Evolutionary conservation across 148 eudicot species (phyloP), one percentile per base, ranked within the genome.

Genomic region (Amaranthus cruentus): DNA sequence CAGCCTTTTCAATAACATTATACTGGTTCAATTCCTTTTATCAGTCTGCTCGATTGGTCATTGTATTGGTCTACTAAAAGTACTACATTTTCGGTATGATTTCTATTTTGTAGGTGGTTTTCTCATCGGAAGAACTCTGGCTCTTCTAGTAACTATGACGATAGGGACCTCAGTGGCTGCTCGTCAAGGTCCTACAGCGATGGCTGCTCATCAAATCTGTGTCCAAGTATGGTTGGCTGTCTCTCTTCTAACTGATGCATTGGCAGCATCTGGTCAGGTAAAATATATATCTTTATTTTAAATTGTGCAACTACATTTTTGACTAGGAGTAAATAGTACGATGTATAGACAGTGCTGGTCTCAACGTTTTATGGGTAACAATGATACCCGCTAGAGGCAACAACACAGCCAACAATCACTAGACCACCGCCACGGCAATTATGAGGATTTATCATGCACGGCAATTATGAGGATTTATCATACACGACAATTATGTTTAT

Each of bases 191-290:
- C 87, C 91, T 28, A 52, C 79, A 71, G 87, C 90, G 70, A 88
- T 88, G 95, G 95, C 95, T 80, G 91, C 90, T 82, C 91, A 90
- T 78, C 95, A 90, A 66, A 84, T 90, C 66, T 90, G 95, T 82
- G 68, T 88, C 72, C 95, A 90, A 85, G 88, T 90, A 49, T 90
- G 95, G 91, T 79, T 90, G 82, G 88, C 95, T 64, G 95, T 88
- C 56, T 90, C 95, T 79, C 87, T 90, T 47, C 79, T 90, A 68
- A 86, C 91, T 69, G 98, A 94, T 82, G 97, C 98, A 43, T 87
- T 88, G 49, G 98, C 91, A 9, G 83, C 92, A 61, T 89, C 98
- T 62, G 88, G 87, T 85, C 98, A 94, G 96, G 98, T 94, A 76
- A 58, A 65, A 28, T 52, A 14, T 3, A 68, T 12, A 7, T 67